Evolutionary conservation across 495 filamentous ascomycete species (phyloP), one percentile per base, ranked within the genome.

Genomic region (Aspergillus haitiensis): DNA sequence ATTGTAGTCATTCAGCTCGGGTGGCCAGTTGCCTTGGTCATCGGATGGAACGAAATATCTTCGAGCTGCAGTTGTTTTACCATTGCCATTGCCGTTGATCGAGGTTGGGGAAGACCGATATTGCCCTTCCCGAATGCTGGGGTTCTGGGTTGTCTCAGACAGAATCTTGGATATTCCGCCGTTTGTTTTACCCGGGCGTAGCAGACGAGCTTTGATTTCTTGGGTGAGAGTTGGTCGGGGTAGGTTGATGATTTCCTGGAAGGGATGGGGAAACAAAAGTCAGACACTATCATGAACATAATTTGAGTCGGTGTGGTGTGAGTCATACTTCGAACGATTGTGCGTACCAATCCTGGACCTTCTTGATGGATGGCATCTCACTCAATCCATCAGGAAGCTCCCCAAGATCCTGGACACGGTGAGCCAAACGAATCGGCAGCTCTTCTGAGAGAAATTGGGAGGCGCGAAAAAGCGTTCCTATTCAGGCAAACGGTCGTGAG

Each of bases 401-500:
- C 10, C 87, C 84, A 59, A 98, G 85, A 73, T 98, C 94, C 72
- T 94, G 89, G 59, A 98, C 94, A 55, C 94, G 88, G 67, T 98
- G 95, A 55, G 94, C 94, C 52, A 98, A 83, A 32, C 94, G 91
- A 67, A 98, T 98, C 54, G 94, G 94, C 21, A 98, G 85, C 78
- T 98, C 94, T 80, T 98, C 94, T 64, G 92, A 93, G 55, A 98
- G 87, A 76, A 98, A 98, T 78, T 98, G 94, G 18, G 94, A 97
- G 45, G 93, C 94, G 66, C 93, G 90, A 78, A 98, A 98, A 34
- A 98, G 81, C 50, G 95, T 98, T 56, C 95, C 94, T 92, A 45
- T 31, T 55, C 3, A 16, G n/a, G 40, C 42, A 50, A 56, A 47
- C 56, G 51, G 35, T 58, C 42, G 51, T 55, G 34, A 61, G 58